phyloP scores from a whole-genome alignment of 2,329 filamentous ascomycete species.

The Colletotrichum endophyticum region DNA sequence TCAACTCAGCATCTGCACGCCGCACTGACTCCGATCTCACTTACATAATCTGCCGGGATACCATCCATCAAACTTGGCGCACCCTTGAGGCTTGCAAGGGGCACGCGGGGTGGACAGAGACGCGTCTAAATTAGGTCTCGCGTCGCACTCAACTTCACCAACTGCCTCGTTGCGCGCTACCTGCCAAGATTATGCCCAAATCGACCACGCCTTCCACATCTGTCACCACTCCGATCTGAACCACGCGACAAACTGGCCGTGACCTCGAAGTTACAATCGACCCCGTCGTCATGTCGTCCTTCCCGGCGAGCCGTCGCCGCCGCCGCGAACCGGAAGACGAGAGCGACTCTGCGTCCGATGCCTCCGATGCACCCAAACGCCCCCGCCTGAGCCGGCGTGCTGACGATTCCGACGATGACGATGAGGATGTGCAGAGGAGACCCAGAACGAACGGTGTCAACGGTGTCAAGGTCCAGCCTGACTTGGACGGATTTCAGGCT shows the following conservation, averaged over 20 bases:
- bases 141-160: background rate
- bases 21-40: background rate
- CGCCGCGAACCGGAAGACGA: slow-evolving; percentile 46
- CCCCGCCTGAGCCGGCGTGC: slow-evolving; percentile 32
- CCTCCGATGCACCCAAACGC: slow-evolving; percentile 38
- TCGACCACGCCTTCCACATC: background rate
- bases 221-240: background rate
- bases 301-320: slow-evolving; percentile 25
- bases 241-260: background rate
- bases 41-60: background rate
- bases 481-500: slow-evolving; percentile 58
- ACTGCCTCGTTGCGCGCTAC: background rate
- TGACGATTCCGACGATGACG: slow-evolving; percentile 18
- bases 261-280: background rate
- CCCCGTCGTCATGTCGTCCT: background rate
- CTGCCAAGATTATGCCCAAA: background rate
- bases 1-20: background rate
- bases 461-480: background rate
- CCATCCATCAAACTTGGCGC: background rate
- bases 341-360: slow-evolving; percentile 34
- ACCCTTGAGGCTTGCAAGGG: background rate
- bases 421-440: slow-evolving; percentile 12
- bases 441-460: slow-evolving; percentile 11
- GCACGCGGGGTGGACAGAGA: slow-evolving; percentile 5
- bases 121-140: slow-evolving; percentile 13